Percentiles rank a stretch among this genome's conserved stretches.
Conservation (phyloP, 495 filamentous ascomycete species). For the Acidomyces sp. region DNA sequence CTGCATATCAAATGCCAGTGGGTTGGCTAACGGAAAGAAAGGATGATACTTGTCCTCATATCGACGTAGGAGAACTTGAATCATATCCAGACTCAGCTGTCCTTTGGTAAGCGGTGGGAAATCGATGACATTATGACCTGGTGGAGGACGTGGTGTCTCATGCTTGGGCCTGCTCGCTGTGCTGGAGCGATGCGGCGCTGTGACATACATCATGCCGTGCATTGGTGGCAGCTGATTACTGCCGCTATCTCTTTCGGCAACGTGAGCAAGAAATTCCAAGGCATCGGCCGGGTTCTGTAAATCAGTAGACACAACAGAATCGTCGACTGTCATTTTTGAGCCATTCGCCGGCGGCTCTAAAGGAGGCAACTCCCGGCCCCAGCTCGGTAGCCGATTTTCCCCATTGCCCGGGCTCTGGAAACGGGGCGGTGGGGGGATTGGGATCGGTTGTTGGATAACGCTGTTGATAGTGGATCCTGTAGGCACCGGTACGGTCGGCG, state of each 20-base stretch:
- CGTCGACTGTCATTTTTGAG: slow-evolving; percentile 20
- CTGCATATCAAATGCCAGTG: slow-evolving; percentile 39
- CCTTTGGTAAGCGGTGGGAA: slow-evolving; percentile 31
- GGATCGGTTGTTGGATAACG: background rate
- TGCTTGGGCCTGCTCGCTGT: background rate
- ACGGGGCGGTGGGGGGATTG: background rate
- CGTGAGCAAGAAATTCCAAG: slow-evolving; percentile 34
- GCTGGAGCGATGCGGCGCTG: background rate
- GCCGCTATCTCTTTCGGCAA: slow-evolving; percentile 30
- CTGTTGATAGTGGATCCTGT: background rate
- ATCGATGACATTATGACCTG: slow-evolving; percentile 1
- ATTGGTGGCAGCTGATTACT: slow-evolving; percentile 14
- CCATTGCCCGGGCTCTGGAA: background rate
- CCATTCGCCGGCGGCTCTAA: slow-evolving; percentile 5
- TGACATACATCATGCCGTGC: slow-evolving; percentile 1
- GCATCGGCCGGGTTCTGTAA: slow-evolving; percentile 37
- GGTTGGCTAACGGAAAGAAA: slow-evolving; percentile 48
- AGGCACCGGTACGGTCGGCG: too few species aligned
- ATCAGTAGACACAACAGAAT: slow-evolving; percentile 26
- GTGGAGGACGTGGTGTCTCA: background rate
- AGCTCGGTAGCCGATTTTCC: slow-evolving; percentile 2
- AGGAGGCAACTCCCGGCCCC: slow-evolving; percentile 14
- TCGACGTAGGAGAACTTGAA: slow-evolving; percentile 36
- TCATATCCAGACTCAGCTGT: slow-evolving; percentile 34
- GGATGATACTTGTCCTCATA: slow-evolving; percentile 37